Conservation (phyloP, 2,329 filamentous ascomycete species). For the Talaromyces sp. region DNA sequence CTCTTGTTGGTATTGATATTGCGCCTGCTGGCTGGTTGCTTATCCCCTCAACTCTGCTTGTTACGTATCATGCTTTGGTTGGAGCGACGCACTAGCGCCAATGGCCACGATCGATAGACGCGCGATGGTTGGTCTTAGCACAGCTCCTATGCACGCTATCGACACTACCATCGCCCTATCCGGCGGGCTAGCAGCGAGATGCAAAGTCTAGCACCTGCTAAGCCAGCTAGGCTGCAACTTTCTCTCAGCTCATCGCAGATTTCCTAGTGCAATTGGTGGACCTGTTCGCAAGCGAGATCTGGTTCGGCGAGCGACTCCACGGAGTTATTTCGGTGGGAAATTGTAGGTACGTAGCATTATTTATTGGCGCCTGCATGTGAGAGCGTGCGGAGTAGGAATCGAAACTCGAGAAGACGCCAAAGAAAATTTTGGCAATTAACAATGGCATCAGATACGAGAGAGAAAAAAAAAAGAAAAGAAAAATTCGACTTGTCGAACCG, state of each 20-base stretch:
- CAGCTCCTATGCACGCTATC: background rate
- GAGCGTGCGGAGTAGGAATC: background rate
- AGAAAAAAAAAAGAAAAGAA: too few species aligned
- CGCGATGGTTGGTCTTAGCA: background rate
- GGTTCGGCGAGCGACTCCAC: background rate
- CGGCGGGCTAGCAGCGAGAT: background rate
- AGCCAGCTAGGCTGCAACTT: background rate
- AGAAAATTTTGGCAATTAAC: background rate
- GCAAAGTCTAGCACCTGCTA: background rate
- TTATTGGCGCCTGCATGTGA: background rate
- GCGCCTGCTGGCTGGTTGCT: too few species aligned
- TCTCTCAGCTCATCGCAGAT: background rate
- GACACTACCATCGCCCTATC: background rate
- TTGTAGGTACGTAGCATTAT: too few species aligned
- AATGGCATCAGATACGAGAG: too few species aligned
- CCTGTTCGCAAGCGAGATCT: background rate
- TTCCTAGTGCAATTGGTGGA: background rate
- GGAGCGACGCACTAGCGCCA: background rate
- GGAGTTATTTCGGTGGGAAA: background rate
- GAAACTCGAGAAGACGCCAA: background rate
- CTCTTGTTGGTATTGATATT: too few species aligned
- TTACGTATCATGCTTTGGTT: background rate
- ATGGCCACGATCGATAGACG: background rate
- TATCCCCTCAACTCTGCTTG: too few species aligned
- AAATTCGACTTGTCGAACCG: background rate